A percentile compares a stretch with the other conserved stretches of the same genome.
Conservation (phyloP, 345 rosid genomes). For the Salix arbutifolia region DNA sequence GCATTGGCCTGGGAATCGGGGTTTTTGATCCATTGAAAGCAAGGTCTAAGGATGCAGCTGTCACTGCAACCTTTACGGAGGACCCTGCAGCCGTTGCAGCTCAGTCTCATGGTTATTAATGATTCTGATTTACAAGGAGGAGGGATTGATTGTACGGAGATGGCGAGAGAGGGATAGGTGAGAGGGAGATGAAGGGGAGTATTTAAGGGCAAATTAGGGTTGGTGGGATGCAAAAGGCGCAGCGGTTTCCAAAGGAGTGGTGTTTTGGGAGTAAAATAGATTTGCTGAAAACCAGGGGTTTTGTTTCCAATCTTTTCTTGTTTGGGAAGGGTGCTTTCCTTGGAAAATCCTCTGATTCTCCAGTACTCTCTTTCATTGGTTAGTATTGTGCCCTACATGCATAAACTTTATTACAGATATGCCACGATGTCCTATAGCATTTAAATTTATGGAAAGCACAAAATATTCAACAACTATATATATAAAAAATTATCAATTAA, state of each 20-base stretch:
- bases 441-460: not conserved
- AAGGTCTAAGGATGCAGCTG: constrained; percentile 22
- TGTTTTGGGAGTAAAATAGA: not conserved
- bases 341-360: constrained; percentile 3
- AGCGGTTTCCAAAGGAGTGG: constrained; percentile 23
- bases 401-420: constrained; percentile 28
- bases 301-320: constrained; percentile 12
- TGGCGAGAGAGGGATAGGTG: not conserved
- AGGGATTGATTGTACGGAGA: not conserved
- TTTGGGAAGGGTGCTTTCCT: constrained; percentile 3
- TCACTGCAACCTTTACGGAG: constrained; percentile 25
- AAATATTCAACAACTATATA: too few species aligned
- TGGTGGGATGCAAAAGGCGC: not conserved
- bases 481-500: not conserved
- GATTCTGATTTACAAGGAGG: not conserved
- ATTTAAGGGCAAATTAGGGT: not conserved
- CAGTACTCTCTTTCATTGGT: not conserved
- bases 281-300: constrained; percentile 28
- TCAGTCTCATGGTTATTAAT: constrained; percentile 16
- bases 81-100: constrained; percentile 29
- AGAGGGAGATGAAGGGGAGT: not conserved
- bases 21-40: constrained; percentile 24
- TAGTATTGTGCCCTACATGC: constrained; percentile 30
- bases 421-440: not conserved
- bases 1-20: constrained; percentile 29